These are phyloP conservation scores for Microglena sp. DNA, from an alignment of 139 green algal species.

Conservation along the genomic window DNA sequence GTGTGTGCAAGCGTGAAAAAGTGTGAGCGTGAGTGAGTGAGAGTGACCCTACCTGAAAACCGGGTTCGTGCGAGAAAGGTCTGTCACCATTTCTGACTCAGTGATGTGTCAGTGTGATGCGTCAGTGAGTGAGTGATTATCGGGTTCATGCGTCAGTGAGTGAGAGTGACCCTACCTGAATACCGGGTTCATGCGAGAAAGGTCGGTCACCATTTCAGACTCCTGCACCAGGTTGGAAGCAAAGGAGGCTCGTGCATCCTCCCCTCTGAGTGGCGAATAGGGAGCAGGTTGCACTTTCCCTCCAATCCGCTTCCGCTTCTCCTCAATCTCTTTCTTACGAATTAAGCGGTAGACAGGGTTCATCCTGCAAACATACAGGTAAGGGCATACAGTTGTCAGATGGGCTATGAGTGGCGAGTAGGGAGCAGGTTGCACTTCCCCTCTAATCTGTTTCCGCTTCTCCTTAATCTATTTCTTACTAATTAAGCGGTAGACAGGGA, in stretches of 20 bases:
- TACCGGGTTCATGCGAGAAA: slow-evolving; percentile 10
- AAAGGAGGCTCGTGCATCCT: too few species aligned
- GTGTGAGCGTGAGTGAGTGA: too few species aligned
- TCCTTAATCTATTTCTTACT: slow-evolving; percentile 9
- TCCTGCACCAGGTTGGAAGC: slow-evolving; percentile 13
- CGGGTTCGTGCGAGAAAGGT: slow-evolving; percentile 5
- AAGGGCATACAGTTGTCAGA: too few species aligned
- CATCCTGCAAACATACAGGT: too few species aligned
- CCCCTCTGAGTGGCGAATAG: too few species aligned
- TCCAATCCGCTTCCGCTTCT: neutral
- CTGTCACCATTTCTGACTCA: slow-evolving; percentile 2
- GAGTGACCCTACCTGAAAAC: slow-evolving; percentile 9
- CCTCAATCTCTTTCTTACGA: slow-evolving; percentile 10
- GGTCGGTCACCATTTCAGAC: neutral
- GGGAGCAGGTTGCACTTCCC: neutral
- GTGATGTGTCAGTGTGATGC: too few species aligned
- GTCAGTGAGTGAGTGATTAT: too few species aligned
- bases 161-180: slow-evolving; percentile 9
- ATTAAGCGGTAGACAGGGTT: slow-evolving; percentile 13
- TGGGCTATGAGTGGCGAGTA: too few species aligned
- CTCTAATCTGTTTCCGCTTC: neutral
- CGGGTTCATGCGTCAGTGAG: too few species aligned
- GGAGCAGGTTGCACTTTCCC: neutral
- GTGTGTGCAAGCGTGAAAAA: too few species aligned
- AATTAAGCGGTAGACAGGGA: slow-evolving; percentile 11